phyloP scores from a whole-genome alignment of 352 stramenopile genomes.

The Phytophthora agathidicida region DNA sequence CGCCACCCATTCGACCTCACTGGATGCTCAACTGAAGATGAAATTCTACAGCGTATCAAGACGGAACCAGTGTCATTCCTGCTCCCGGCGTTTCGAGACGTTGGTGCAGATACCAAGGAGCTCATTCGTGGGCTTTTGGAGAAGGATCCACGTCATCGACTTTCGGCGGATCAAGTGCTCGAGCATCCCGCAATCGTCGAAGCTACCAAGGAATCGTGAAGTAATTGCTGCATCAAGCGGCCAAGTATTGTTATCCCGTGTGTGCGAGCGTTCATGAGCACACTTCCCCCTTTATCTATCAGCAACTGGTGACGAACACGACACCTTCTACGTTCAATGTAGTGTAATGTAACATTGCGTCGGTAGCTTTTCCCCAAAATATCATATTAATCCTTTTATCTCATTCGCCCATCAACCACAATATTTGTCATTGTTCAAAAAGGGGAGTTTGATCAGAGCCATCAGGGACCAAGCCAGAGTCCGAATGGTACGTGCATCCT shows the following conservation, averaged over 20 bases:
- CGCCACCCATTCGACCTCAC: constrained; percentile 89
- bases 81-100: constrained; percentile 55
- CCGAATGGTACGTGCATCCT: constrained; percentile 30
- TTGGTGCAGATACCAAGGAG: constrained; percentile 61
- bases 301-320: constrained; percentile 10
- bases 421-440: constrained; percentile 21
- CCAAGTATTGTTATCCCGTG: constrained; percentile 7
- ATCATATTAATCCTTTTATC: neutral
- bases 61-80: constrained; percentile 61
- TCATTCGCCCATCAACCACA: constrained; percentile 17
- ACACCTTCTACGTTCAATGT: too few species aligned
- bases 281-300: constrained; percentile 27
- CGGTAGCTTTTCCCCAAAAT: constrained; percentile 4
- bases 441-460: too few species aligned
- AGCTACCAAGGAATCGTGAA: constrained; percentile 32
- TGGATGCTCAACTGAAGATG: constrained; percentile 72
- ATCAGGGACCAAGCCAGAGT: too few species aligned
- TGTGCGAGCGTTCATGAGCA: constrained; percentile 6
- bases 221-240: constrained; percentile 10
- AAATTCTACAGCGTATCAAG: constrained; percentile 72
- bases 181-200: constrained; percentile 39
- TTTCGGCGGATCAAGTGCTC: constrained; percentile 63
- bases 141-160: constrained; percentile 62
- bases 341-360: too few species aligned
- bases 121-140: constrained; percentile 74